Percentiles rank a stretch among this genome's conserved stretches.
Evolutionary conservation across 208 protist genomes (phyloP).

Genomic region (Trypanosomatidae sp.): DNA sequence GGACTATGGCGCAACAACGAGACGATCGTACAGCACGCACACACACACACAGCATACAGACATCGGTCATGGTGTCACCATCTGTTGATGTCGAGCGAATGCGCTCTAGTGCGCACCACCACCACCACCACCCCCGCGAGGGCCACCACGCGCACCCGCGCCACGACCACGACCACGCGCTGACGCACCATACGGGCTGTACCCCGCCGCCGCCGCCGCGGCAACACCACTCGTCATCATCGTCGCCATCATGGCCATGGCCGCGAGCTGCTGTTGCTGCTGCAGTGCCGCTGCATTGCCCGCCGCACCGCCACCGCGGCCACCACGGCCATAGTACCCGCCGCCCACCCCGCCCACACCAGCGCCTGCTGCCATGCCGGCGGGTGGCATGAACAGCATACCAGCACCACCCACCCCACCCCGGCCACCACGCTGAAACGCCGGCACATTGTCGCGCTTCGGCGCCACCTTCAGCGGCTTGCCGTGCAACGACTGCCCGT

Average conservation of each 20-base stretch:
- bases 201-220: slow-evolving; percentile 26
- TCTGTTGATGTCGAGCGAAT: too few relatives aligned
- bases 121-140: too few relatives aligned
- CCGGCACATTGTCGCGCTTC: slow-evolving; percentile 81
- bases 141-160: slow-evolving; percentile 12
- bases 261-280: slow-evolving; percentile 54
- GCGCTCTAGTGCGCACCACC: too few relatives aligned
- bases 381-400: too few relatives aligned
- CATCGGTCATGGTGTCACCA: too few relatives aligned
- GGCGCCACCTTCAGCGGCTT: slow-evolving; percentile 66
- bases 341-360: too few relatives aligned
- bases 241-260: slow-evolving; percentile 66
- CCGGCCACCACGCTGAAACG: slow-evolving; percentile 49
- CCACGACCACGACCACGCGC: slow-evolving; percentile 20
- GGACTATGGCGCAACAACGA: too few relatives aligned
- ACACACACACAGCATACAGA: too few relatives aligned
- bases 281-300: slow-evolving; percentile 6
- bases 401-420: slow-evolving; percentile 6
- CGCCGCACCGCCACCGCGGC: slow-evolving; percentile 8
- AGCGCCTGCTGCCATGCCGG: slow-evolving; percentile 8
- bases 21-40: too few relatives aligned
- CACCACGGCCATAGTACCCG: too few relatives aligned
- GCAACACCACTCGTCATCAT: too few relatives aligned
- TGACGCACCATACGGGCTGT: slow-evolving; percentile 40
- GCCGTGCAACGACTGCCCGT: slow-evolving; percentile 75